Base-by-base conservation (phyloP, 192 early-diverging fungal genomes). In the Pilaira anomala region DNA sequence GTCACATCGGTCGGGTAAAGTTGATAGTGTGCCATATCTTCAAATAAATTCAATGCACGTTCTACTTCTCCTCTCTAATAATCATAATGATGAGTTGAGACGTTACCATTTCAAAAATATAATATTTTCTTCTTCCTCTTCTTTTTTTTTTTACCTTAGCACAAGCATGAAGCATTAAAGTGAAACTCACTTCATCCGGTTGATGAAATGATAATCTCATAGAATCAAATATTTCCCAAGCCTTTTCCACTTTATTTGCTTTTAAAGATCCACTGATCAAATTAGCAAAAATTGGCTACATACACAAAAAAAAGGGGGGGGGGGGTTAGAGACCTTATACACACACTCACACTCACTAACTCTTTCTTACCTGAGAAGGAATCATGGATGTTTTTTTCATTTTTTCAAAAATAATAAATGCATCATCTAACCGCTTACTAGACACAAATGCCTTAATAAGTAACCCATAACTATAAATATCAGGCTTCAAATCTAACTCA, bases 131-230 rank as follows among this genome's bases (percentile, higher is more conserved):
- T 11, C 13, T 45, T 33, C 13, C 16, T 6, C 1, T 5, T 48
- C 18, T 33, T 14, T 40, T 0, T 19, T 16, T 18, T 29, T 18
- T 53, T 67, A 78, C 77, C 71, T 88, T 84, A 7, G 93, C 87
- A 65, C 95, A 97, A 1, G 94, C 92, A 63, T 90, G 85, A 39
- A 98, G 92, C 95, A 98, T 97, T 24, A 94, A 73, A 18, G 83
- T 86, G 64, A 92, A 98, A 6, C 85, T 82, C 0, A 86, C 81
- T 52, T 88, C 85, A 66, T 94, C 89, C 0, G 96, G 92, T 51
- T 84, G 73, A 29, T 85, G 82, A 22, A 89, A 83, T 50, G 92
- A 87, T 18, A 80, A 75, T 50, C 89, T 83, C 87, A 96, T 86
- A 63, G 91, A 81, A 65, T 96, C 86, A 79, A 96, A 98, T 21